A percentile compares a stretch with the other conserved stretches of the same genome.
Evolutionary conservation across 495 filamentous ascomycete genomes (phyloP).

Genomic region (Penicillium lividum): DNA sequence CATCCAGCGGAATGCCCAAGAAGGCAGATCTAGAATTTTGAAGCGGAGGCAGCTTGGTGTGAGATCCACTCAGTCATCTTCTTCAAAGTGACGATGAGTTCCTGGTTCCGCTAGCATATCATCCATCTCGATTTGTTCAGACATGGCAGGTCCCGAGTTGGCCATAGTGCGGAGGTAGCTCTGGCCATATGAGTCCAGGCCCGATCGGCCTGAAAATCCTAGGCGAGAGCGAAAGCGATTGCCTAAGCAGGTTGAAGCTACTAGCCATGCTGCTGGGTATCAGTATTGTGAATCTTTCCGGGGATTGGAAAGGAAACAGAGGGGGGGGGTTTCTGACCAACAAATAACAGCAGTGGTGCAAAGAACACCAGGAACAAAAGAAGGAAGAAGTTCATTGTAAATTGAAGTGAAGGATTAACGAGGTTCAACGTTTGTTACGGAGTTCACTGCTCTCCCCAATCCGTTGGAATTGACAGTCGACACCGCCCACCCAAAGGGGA

Average conservation of each 20-base stretch:
- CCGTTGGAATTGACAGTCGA: constrained; percentile 2
- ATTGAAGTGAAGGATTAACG: background rate
- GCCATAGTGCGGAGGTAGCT: constrained; percentile 58
- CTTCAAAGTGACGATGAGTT: constrained; percentile 30
- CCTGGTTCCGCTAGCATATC: constrained; percentile 55
- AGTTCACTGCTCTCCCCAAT: background rate
- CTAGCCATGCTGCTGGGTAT: constrained; percentile 51
- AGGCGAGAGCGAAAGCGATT: constrained; percentile 51
- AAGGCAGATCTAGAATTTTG: constrained; percentile 76
- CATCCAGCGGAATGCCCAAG: constrained; percentile 51
- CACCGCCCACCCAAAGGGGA: constrained; percentile 30
- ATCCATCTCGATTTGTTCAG: constrained; percentile 65
- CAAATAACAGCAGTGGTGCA: constrained; percentile 46
- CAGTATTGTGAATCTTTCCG: constrained; percentile 12
- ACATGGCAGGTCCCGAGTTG: constrained; percentile 54
- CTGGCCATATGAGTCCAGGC: constrained; percentile 50
- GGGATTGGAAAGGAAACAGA: background rate
- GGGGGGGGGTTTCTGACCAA: constrained; percentile 41
- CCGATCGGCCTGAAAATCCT: constrained; percentile 36
- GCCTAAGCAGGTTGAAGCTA: constrained; percentile 60
- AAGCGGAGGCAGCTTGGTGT: background rate
- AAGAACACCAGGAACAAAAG: constrained; percentile 53
- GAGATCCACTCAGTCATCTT: constrained; percentile 36
- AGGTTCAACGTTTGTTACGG: background rate
- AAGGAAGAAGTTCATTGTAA: constrained; percentile 50